Percentiles rank a stretch among this genome's conserved stretches.
These are phyloP conservation scores for Colletotrichum chlorophyti DNA, from an alignment of 2,329 filamentous ascomycete species.

Conservation along the genomic window DNA sequence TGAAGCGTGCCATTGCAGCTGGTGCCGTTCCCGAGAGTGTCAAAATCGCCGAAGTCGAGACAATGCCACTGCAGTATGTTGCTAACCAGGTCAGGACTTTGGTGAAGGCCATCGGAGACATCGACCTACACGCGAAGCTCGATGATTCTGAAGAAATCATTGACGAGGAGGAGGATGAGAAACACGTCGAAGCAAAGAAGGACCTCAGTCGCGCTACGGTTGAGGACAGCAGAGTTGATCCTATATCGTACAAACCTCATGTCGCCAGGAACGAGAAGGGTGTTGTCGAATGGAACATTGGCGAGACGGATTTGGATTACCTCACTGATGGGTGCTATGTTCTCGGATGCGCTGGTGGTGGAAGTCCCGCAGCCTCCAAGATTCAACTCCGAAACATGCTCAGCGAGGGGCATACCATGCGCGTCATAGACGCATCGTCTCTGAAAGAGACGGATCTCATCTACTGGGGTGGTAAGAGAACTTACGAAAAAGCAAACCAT, in stretches of 20 bases:
- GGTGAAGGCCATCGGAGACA: constrained; percentile 46
- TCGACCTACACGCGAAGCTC: constrained; percentile 47
- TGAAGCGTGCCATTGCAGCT: constrained; percentile 28
- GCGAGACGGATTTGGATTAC: constrained; percentile 51
- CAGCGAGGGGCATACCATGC: constrained; percentile 44
- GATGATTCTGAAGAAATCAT: constrained; percentile 38
- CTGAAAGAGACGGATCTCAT: constrained; percentile 51
- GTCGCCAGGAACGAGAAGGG: background rate
- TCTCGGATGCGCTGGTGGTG: constrained; percentile 53
- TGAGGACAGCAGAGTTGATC: constrained; percentile 53
- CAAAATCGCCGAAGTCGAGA: constrained; percentile 49
- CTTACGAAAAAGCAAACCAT: fast-evolving
- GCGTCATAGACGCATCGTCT: constrained; percentile 46
- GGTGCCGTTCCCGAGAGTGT: constrained; percentile 36
- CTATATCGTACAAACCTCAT: constrained; percentile 2
- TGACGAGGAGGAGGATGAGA: constrained; percentile 52
- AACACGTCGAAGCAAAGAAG: constrained; percentile 44
- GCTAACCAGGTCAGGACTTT: constrained; percentile 41
- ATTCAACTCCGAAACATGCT: constrained; percentile 47
- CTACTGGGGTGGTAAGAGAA: constrained; percentile 45
- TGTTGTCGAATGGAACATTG: constrained; percentile 49
- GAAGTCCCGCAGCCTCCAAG: constrained; percentile 41
- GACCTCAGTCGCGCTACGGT: constrained; percentile 44
- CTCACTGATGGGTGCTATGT: constrained; percentile 54
- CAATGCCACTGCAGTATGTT: constrained; percentile 44